A percentile compares a stretch with the other conserved stretches of the same genome.
Evolutionary conservation across 495 filamentous ascomycete genomes (phyloP).

Genomic region (Ascodesmis nigricans): DNA sequence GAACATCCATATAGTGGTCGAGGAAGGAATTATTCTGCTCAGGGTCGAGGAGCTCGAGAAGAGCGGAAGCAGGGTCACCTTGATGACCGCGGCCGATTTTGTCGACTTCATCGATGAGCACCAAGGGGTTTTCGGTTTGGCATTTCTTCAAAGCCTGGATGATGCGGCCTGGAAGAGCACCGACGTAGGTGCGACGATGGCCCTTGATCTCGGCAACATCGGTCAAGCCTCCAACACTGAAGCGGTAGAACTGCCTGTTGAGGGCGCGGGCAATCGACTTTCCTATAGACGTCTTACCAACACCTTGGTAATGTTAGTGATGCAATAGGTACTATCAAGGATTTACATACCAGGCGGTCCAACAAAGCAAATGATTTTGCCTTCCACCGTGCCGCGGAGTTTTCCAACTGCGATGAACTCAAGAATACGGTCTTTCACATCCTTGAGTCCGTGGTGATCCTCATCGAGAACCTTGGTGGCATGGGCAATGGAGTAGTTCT

Average conservation of each 20-base stretch:
- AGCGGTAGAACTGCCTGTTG: slow-evolving; percentile 89
- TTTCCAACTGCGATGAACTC: slow-evolving; percentile 99
- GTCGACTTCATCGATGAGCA: slow-evolving; percentile 94
- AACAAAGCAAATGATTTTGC: slow-evolving; percentile 95
- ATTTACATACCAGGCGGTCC: slow-evolving; percentile 47
- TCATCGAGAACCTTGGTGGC: slow-evolving; percentile 83
- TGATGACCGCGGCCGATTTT: slow-evolving; percentile 93
- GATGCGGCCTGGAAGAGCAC: slow-evolving; percentile 83
- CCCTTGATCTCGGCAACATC: slow-evolving; percentile 99
- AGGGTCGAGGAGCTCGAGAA: slow-evolving; percentile 86
- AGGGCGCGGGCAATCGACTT: slow-evolving; percentile 91
- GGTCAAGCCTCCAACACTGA: slow-evolving; percentile 88
- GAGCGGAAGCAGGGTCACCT: slow-evolving; percentile 84
- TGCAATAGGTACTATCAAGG: background rate
- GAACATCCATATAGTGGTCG: slow-evolving; percentile 97
- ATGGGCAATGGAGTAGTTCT: slow-evolving; percentile 87
- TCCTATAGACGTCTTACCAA: slow-evolving; percentile 96
- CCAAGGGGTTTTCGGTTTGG: slow-evolving; percentile 91
- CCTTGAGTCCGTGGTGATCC: slow-evolving; percentile 91
- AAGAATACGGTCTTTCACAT: slow-evolving; percentile 95
- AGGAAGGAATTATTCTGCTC: slow-evolving; percentile 96
- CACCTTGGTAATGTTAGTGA: slow-evolving; percentile 28
- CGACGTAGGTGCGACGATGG: slow-evolving; percentile 89
- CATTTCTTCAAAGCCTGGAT: slow-evolving; percentile 98
- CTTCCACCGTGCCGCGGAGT: slow-evolving; percentile 88